These are phyloP conservation scores for Lachancea fermentati DNA, from an alignment of 805 yeast genomes.

Conservation along the genomic window DNA sequence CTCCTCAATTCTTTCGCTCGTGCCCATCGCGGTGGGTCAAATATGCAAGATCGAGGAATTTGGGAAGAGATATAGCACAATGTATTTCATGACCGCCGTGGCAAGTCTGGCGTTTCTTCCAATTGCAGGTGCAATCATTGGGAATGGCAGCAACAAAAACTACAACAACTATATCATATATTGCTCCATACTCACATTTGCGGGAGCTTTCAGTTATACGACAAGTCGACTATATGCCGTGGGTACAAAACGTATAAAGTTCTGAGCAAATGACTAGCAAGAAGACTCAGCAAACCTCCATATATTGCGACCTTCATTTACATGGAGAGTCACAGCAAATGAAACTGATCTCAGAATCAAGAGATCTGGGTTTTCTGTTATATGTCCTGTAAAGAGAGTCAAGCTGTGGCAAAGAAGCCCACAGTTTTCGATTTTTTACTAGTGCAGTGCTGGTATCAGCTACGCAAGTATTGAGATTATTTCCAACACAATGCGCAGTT, in stretches of 20 bases:
- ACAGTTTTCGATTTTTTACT: too few relatives aligned
- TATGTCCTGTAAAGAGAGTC: too few relatives aligned
- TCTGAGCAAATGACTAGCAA: constrained; percentile 4
- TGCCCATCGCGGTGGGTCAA: constrained; percentile 65
- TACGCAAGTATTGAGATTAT: too few relatives aligned
- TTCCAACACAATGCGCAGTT: too few relatives aligned
- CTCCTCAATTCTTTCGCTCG: constrained; percentile 56
- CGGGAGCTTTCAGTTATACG: constrained; percentile 36
- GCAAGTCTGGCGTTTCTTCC: constrained; percentile 42
- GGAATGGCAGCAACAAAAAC: constrained; percentile 27
- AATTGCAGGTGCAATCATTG: constrained; percentile 43
- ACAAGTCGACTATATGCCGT: constrained; percentile 39
- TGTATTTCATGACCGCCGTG: constrained; percentile 52
- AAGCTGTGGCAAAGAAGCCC: too few relatives aligned
- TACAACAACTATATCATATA: constrained; percentile 36
- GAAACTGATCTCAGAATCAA: too few relatives aligned
- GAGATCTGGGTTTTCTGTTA: too few relatives aligned
- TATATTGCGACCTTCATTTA: too few relatives aligned
- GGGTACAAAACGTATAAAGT: constrained; percentile 34
- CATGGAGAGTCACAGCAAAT: too few relatives aligned
- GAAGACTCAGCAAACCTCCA: neutral
- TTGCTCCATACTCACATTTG: constrained; percentile 32
- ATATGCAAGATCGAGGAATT: constrained; percentile 59
- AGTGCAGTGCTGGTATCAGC: too few relatives aligned
- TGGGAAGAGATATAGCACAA: constrained; percentile 64